Evolutionary conservation across 1,284 basidiomycete genomes (phyloP).

Genomic region (Athelia psychrophila): DNA sequence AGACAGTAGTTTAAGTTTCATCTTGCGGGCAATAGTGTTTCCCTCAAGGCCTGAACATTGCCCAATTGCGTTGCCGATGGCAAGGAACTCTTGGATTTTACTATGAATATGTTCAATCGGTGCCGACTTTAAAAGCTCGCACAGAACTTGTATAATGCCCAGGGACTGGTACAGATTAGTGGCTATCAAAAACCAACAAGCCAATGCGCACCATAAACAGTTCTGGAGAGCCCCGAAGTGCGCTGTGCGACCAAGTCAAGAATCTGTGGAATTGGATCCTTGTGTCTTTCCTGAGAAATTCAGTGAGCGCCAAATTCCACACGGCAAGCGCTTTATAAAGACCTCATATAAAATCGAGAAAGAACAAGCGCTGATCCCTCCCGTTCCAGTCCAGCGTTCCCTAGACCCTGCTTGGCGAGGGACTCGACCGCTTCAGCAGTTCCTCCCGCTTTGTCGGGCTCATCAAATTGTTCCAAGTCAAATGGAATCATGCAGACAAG

Average conservation of each 20-base stretch:
- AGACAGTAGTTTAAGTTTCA: slow-evolving; percentile 61
- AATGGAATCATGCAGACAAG: slow-evolving; percentile 95
- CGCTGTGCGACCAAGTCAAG: slow-evolving; percentile 42
- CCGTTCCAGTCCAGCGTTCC: slow-evolving; percentile 75
- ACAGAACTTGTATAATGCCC: slow-evolving; percentile 72
- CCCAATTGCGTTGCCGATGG: slow-evolving; percentile 40
- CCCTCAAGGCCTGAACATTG: slow-evolving; percentile 35
- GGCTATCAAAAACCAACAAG: not conserved
- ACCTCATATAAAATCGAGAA: slow-evolving; percentile 79
- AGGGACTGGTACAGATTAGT: slow-evolving; percentile 46
- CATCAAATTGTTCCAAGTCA: slow-evolving; percentile 83
- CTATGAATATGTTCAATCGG: slow-evolving; percentile 52
- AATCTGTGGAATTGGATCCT: slow-evolving; percentile 47
- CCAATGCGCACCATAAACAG: slow-evolving; percentile 47
- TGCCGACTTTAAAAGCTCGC: slow-evolving; percentile 68
- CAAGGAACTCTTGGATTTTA: slow-evolving; percentile 41
- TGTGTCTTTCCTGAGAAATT: slow-evolving; percentile 57
- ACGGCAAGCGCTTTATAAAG: slow-evolving; percentile 8
- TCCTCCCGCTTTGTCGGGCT: slow-evolving; percentile 41
- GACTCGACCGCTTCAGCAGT: slow-evolving; percentile 56
- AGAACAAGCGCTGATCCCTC: slow-evolving; percentile 76
- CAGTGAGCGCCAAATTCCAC: slow-evolving; percentile 6
- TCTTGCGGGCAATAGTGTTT: slow-evolving; percentile 69
- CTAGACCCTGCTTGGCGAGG: slow-evolving; percentile 60
- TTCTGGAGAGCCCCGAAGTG: slow-evolving; percentile 34